Conservation (phyloP, 768 basidiomycete genomes). For the Clitopilus hobsonii region DNA sequence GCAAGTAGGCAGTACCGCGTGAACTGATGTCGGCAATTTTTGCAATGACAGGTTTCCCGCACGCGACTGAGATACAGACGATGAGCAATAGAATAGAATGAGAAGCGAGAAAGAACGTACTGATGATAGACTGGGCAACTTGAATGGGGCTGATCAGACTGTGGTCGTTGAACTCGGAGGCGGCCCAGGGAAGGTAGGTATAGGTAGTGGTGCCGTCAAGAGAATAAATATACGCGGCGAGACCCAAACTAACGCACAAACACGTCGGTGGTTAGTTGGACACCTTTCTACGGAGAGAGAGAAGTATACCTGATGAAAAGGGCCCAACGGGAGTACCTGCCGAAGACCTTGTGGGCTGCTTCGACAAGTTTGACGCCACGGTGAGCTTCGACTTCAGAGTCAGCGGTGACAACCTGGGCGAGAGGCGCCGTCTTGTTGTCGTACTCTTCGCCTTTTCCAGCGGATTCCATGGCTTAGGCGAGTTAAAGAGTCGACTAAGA, state of each 20-base stretch:
- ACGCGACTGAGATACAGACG: constrained; percentile 22
- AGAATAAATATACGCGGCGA: constrained; percentile 75
- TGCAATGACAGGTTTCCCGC: constrained; percentile 66
- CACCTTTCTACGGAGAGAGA: not conserved
- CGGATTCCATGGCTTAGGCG: constrained; percentile 3
- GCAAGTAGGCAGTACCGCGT: constrained; percentile 56
- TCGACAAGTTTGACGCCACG: constrained; percentile 44
- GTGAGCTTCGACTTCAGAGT: constrained; percentile 20
- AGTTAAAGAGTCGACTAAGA: constrained; percentile 3
- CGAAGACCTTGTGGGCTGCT: constrained; percentile 46
- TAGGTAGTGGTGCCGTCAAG: constrained; percentile 68
- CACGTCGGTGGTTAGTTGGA: not conserved
- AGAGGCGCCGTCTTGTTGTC: not conserved
- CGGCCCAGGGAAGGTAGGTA: constrained; percentile 56
- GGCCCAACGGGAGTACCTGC: constrained; percentile 52
- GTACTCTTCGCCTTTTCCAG: constrained; percentile 4
- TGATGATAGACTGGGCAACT: constrained; percentile 48
- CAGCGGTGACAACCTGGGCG: not conserved
- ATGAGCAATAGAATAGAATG: not conserved
- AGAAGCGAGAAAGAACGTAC: constrained; percentile 25
- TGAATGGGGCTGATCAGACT: constrained; percentile 52
- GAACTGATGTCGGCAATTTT: constrained; percentile 71
- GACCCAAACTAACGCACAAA: constrained; percentile 40
- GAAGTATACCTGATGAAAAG: constrained; percentile 51
- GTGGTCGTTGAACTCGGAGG: constrained; percentile 47